Evolutionary conservation across 306 rosid genomes (phyloP), one percentile per base, ranked within the genome.

Genomic region (Cicer pinnatifidum): DNA sequence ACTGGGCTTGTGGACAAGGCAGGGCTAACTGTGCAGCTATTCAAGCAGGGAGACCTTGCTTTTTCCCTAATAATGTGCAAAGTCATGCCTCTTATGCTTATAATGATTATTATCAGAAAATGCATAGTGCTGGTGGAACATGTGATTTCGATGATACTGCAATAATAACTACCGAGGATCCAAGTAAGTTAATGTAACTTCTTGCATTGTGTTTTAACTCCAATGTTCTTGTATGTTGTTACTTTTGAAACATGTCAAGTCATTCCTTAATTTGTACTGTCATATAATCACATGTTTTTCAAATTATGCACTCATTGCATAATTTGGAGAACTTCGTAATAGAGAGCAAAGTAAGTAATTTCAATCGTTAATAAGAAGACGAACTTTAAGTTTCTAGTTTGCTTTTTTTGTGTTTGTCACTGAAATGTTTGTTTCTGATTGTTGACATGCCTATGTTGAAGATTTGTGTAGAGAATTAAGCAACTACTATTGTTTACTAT

Each of bases 1-100:
- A 73, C 72, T 94, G 98, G 98, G 98, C 97, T 15, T 91, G 97
- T 67, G 98, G 97, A 43, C 94, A 84, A 81, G 97, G 97, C 54
- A 88, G 84, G 56, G 97, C 94, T 11, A 86, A 87, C 64, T 91
- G 98, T 59, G 70, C 73, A 3, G 91, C 97, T 11, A 83, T 94
- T 81, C 98, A 94, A 82, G 38, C 65, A 6, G 98, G 92, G 45
- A 81, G 79, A 70, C 77, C 91, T 4, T 93, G 98, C 52, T 91
- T 74, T 81, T 61, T 48, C n/a, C 98, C 98, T 12, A 61, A 91
- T 84, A 77, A 70, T 68, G 64, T 87, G 45, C 84, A 76, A 68
- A 84, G 80, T 19, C 98, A 93, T 81, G 98, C 98, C 1, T 67
- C 75, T 76, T 76, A 57, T 58, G 75, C 81, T 67, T 76, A 67